Percentiles rank a stretch among this genome's conserved stretches.
Evolutionary conservation across 2,329 filamentous ascomycete species (phyloP).

Genomic region (Arthrobotrys entomopaga): DNA sequence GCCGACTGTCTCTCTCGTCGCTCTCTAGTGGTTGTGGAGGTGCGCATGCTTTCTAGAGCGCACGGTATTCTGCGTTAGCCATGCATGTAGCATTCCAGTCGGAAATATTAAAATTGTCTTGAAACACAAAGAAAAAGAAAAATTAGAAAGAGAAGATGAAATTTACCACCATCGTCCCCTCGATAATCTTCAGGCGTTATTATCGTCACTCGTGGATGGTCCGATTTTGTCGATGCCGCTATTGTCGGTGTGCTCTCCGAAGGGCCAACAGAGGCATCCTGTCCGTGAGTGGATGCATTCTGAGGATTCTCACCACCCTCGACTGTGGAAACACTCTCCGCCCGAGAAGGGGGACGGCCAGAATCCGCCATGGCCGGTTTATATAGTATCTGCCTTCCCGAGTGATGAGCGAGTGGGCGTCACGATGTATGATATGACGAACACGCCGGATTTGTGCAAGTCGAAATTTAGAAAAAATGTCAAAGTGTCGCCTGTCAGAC

Average conservation of each 20-base stretch:
- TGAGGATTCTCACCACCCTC: conserved; percentile 2
- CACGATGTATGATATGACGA: conserved; percentile 2
- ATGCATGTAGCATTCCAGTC: neutral
- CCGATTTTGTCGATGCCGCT: conserved; percentile 29
- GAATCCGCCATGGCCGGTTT: conserved; percentile 40
- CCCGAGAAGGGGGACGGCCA: conserved; percentile 36
- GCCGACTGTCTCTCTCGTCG: conserved; percentile 35
- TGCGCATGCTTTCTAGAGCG: conserved; percentile 35
- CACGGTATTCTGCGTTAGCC: conserved; percentile 18
- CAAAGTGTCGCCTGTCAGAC: neutral
- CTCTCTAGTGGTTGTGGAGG: conserved; percentile 29
- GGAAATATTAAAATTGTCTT: neutral
- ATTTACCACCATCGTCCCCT: conserved; percentile 47
- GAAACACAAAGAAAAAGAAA: neutral
- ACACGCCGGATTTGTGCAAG: conserved; percentile 20
- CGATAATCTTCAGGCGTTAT: conserved; percentile 45
- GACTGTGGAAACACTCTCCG: conserved; percentile 30
- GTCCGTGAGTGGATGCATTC: neutral
- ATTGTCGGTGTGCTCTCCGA: conserved; percentile 40
- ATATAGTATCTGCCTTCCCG: neutral
- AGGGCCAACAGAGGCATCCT: conserved; percentile 3
- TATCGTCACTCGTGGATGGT: conserved; percentile 45
- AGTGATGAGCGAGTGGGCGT: conserved; percentile 6
- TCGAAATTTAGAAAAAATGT: neutral
- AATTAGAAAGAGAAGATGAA: neutral